Base-by-base conservation (phyloP, 371 early-diverging fungal species). In the Mucor saturninus region DNA sequence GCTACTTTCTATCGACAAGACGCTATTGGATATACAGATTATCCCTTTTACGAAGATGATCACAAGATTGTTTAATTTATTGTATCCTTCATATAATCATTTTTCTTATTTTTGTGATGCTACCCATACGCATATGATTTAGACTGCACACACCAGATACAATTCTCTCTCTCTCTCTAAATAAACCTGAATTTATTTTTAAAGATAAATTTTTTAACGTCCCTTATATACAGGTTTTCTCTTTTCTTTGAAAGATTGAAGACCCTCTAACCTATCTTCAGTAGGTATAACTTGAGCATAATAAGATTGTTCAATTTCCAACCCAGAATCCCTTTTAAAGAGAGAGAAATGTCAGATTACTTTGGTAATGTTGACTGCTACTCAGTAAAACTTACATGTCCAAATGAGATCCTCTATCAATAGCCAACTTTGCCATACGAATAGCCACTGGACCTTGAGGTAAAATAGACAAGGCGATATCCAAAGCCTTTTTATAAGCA, bases 261-360 rank as follows among this genome's bases (percentile, higher is more conserved):
- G 65, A 65, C 96, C 98, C 77, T 98, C 98, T 61, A 96, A 64
- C 49, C 98, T 81, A 79, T 98, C 98, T 68, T 96, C 86, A 1
- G 98, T 96, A 1, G 93, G 96, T 64, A 98, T 91, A 14, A 97
- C 88, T 64, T 93, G 93, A 1, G 92, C 94, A 71, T 98, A 98
- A 74, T 96, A 97, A n/a, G 89, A 80, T 74, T 97, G 93, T 74
- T 98, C 98, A 48, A 96, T 80, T 35, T 93, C 93, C 61, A 98
- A 77, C 0, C 96, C 98, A 31, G 92, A 87, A 39, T 90, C 86
- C 55, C 91, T 92, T 68, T 5, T 11, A 32, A 54, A 21, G 21
- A 21, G 21, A 21, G 21, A 21, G 21, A 21, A 21, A 21, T 21
- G 21, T 21, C 21, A 21, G 21, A 21, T 21, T 21, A 21, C 21